These are phyloP conservation scores for Hemileia vastatrix DNA, from an alignment of 1,284 basidiomycete species.

Conservation along the genomic window DNA sequence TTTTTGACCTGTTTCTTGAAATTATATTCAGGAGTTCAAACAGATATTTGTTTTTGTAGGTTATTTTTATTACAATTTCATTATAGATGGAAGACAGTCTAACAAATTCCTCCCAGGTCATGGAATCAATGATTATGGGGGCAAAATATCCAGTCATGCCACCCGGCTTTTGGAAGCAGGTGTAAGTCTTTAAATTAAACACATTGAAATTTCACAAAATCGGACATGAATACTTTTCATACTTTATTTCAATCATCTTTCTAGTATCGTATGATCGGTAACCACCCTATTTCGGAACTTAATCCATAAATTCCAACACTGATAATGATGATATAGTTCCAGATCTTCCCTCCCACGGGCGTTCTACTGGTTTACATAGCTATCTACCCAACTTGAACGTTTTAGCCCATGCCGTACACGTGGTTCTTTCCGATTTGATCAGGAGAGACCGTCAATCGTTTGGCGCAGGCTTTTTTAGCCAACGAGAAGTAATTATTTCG, in stretches of 20 bases:
- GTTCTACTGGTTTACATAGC: slow-evolving; percentile 20
- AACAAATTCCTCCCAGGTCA: slow-evolving; percentile 1
- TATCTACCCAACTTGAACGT: slow-evolving; percentile 9
- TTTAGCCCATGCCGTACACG: slow-evolving; percentile 16
- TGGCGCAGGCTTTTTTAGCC: too few relatives aligned
- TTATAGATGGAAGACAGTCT: not conserved
- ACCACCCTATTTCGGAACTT: not conserved
- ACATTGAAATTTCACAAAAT: not conserved
- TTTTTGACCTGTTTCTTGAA: not conserved
- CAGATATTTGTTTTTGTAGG: slow-evolving; percentile 17
- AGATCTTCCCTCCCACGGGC: slow-evolving; percentile 18
- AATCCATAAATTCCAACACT: not conserved
- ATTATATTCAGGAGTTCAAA: not conserved
- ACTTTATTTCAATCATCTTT: not conserved
- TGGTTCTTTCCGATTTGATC: slow-evolving; percentile 12
- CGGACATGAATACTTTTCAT: not conserved
- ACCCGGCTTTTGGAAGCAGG: slow-evolving; percentile 18
- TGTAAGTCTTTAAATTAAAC: slow-evolving; percentile 1
- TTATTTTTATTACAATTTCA: not conserved
- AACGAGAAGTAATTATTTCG: slow-evolving; percentile 10
- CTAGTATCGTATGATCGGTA: slow-evolving; percentile 17
- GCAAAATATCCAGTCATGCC: slow-evolving; percentile 5
- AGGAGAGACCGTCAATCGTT: slow-evolving; percentile 6
- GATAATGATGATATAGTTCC: not conserved
- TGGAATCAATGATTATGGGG: slow-evolving; percentile 17